Conservation (phyloP, 2,329 filamentous ascomycete species). For the Calonectria honghensis region DNA sequence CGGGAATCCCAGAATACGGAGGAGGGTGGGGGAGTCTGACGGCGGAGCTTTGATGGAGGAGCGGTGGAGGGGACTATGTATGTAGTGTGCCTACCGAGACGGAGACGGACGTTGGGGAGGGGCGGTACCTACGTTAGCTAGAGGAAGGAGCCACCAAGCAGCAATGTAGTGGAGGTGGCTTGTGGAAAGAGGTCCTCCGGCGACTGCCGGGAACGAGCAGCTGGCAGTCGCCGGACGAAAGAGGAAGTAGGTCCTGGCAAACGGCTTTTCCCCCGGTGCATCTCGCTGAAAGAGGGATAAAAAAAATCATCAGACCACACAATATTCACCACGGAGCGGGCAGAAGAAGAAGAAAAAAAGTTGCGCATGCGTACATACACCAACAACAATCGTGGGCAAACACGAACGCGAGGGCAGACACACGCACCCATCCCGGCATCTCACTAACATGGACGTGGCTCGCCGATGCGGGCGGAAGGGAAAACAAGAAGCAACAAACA, state of each 20-base stretch:
- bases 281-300: constrained; percentile 52
- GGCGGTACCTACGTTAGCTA: constrained; percentile 19
- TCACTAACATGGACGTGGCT: constrained; percentile 33
- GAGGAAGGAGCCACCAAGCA: constrained; percentile 14
- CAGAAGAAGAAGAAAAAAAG: constrained; percentile 15
- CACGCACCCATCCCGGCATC: constrained; percentile 31
- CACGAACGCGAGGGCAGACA: constrained; percentile 40
- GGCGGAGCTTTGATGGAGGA: constrained; percentile 32
- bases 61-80: not conserved
- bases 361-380: constrained; percentile 21
- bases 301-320: constrained; percentile 50
- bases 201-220: constrained; percentile 10
- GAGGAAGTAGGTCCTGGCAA: constrained; percentile 53
- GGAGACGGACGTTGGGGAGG: constrained; percentile 10
- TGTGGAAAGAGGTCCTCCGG: constrained; percentile 24
- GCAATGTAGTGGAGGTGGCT: constrained; percentile 21
- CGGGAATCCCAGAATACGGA: constrained; percentile 8
- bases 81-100: constrained; percentile 8
- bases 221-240: constrained; percentile 51
- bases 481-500: constrained; percentile 26
- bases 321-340: constrained; percentile 22
- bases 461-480: constrained; percentile 18
- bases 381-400: constrained; percentile 41
- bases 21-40: constrained; percentile 27
- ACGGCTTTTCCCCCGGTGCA: constrained; percentile 50